A percentile compares a stretch with the other conserved stretches of the same genome.
Conservation (phyloP, 768 basidiomycete species). For the Crassisporium funariophilum region DNA sequence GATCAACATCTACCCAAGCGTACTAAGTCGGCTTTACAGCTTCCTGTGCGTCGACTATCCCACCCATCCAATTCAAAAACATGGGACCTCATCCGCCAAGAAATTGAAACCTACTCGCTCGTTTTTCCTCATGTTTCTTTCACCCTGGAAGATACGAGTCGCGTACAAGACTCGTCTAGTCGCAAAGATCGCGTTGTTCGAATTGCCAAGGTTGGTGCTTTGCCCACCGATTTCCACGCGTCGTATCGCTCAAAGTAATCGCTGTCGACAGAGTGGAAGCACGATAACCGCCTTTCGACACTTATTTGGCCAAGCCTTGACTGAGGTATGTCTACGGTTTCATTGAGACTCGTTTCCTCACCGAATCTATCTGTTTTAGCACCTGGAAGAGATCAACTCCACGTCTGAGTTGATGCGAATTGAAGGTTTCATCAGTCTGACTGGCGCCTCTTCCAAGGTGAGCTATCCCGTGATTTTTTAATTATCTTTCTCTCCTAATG, state of each 20-base stretch:
- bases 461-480: slow-evolving; percentile 7
- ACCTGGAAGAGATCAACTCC: slow-evolving; percentile 64
- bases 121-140: slow-evolving; percentile 74
- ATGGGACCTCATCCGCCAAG: slow-evolving; percentile 66
- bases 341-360: slow-evolving; percentile 1
- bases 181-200: slow-evolving; percentile 51
- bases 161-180: slow-evolving; percentile 33
- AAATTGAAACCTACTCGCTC: slow-evolving; percentile 73
- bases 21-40: slow-evolving; percentile 46
- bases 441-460: slow-evolving; percentile 76
- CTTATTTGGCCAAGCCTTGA: slow-evolving; percentile 72
- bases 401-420: slow-evolving; percentile 53
- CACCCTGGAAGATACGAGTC: slow-evolving; percentile 58
- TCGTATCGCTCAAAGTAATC: slow-evolving; percentile 2
- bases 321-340: slow-evolving; percentile 50
- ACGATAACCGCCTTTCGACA: slow-evolving; percentile 69
- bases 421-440: slow-evolving; percentile 84
- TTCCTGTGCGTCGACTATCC: slow-evolving; percentile 78
- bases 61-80: slow-evolving; percentile 63
- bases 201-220: slow-evolving; percentile 62
- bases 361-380: slow-evolving; percentile 39
- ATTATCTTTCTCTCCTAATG: slow-evolving; percentile 12
- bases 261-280: slow-evolving; percentile 72
- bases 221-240: background rate
- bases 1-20: slow-evolving; percentile 9